phyloP scores from a whole-genome alignment of 2,329 filamentous ascomycete genomes.

The Stagonosporopsis vannaccii region DNA sequence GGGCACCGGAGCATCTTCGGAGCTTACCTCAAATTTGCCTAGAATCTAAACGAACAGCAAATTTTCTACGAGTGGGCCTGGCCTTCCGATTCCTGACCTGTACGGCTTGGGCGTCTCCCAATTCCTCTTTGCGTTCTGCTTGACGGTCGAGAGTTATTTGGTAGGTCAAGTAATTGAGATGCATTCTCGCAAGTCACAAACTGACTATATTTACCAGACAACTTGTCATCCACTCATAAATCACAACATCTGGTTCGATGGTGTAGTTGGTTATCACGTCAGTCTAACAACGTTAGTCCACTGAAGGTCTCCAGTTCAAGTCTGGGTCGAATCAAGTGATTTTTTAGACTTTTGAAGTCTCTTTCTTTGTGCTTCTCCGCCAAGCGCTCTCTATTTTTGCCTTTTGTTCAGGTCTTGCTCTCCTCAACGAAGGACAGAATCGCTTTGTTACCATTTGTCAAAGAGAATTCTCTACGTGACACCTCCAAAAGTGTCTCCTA shows the following conservation, averaged over 20 bases:
- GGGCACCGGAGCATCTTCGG: neutral
- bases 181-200: neutral
- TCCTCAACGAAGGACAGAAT: too few relatives aligned
- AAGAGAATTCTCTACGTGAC: too few relatives aligned
- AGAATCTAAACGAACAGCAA: neutral
- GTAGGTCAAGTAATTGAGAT: too few relatives aligned
- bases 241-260: constrained; percentile 26
- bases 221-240: neutral
- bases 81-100: neutral
- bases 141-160: too few relatives aligned
- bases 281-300: constrained; percentile 49
- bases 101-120: neutral
- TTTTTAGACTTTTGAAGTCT: constrained; percentile 7
- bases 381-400: neutral
- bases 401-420: neutral
- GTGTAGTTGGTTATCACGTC: constrained; percentile 58
- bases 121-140: neutral
- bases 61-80: constrained; percentile 2
- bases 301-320: constrained; percentile 29
- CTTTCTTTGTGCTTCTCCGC: neutral
- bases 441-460: too few relatives aligned
- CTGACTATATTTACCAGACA: neutral
- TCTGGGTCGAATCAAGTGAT: constrained; percentile 25
- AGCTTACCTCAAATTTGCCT: constrained; percentile 5
- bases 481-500: too few relatives aligned